phyloP scores from a whole-genome alignment of 164 flowering plant species.

The Malania oleifera region DNA sequence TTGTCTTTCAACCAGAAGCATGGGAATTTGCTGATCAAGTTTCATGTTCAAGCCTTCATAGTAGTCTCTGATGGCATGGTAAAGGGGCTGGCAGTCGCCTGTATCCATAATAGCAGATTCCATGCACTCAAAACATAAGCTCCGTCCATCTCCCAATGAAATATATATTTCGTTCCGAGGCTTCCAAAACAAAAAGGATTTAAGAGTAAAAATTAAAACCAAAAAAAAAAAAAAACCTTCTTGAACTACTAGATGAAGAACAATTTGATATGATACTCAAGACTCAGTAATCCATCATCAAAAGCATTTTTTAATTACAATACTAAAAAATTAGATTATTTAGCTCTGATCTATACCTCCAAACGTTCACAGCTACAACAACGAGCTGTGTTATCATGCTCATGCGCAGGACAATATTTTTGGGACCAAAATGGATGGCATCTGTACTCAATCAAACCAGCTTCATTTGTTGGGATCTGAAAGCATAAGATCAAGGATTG shows the following conservation, averaged over 20 bases:
- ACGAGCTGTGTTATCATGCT: constrained; percentile 74
- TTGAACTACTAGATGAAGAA: background rate
- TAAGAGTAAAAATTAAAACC: background rate
- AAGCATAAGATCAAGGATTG: constrained; percentile 10
- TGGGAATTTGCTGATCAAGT: constrained; percentile 85
- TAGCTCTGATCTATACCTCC: constrained; percentile 55
- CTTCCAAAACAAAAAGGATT: constrained; percentile 23
- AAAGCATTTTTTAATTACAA: background rate
- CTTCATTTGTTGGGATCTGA: constrained; percentile 88
- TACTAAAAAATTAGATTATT: background rate
- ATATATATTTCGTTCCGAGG: constrained; percentile 62
- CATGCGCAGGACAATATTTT: constrained; percentile 93
- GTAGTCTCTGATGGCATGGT: constrained; percentile 80
- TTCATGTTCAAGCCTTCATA: constrained; percentile 97
- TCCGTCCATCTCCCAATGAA: constrained; percentile 79
- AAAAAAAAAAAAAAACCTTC: background rate
- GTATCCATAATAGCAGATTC: constrained; percentile 95
- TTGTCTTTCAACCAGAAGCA: constrained; percentile 91
- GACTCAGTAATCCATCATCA: background rate
- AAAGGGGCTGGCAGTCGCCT: constrained; percentile 87
- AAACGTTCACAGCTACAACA: constrained; percentile 96
- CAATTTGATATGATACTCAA: background rate
- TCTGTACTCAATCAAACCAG: constrained; percentile 89
- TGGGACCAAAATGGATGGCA: constrained; percentile 96
- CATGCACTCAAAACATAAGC: constrained; percentile 87